phyloP scores from a whole-genome alignment of 345 rosid genomes.

The Adansonia digitata region DNA sequence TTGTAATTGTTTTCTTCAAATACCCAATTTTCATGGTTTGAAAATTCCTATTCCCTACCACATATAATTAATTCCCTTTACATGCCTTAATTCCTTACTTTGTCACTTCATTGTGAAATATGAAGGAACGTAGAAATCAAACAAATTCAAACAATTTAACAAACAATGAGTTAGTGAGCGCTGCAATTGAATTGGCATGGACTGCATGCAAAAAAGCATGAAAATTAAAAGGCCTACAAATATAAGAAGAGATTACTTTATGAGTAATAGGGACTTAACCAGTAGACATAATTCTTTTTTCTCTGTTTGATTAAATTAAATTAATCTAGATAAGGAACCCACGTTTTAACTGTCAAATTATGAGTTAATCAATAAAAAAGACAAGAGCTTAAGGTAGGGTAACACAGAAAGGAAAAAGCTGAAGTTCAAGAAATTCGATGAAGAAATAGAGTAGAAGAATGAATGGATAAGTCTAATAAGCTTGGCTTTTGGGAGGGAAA shows the following conservation, averaged over 20 bases:
- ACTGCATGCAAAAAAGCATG: background rate
- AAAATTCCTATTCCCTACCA: background rate
- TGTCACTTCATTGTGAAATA: background rate
- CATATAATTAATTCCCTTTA: too few relatives aligned
- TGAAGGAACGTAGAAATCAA: background rate
- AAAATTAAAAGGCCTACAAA: too few relatives aligned
- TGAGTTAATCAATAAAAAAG: background rate
- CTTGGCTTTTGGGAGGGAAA: background rate
- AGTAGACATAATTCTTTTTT: too few relatives aligned
- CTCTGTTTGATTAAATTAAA: background rate
- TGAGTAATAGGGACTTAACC: background rate
- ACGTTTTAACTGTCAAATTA: background rate
- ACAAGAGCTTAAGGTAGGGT: background rate
- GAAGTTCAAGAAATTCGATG: background rate
- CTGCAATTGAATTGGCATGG: background rate
- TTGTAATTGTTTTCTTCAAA: background rate
- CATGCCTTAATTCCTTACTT: background rate
- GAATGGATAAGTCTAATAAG: background rate
- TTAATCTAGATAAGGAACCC: background rate
- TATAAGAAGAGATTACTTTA: background rate
- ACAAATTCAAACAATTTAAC: background rate
- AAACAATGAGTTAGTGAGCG: background rate
- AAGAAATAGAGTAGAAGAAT: background rate
- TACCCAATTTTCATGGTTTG: background rate
- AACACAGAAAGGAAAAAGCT: background rate